Base-by-base conservation (phyloP, 768 basidiomycete genomes). In the Termitomyces sp. region DNA sequence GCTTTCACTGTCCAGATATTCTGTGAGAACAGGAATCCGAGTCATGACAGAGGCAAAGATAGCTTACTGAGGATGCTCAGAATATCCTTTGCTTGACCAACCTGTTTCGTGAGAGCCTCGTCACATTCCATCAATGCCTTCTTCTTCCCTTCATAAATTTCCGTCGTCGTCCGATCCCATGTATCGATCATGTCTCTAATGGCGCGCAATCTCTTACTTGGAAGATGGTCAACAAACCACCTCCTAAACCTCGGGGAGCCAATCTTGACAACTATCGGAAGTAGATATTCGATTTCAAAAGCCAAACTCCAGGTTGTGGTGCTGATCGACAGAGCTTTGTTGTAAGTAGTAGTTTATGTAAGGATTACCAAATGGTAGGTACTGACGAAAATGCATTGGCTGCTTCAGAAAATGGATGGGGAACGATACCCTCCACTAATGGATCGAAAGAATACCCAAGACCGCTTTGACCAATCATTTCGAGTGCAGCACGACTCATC, bases 1-100 rank as follows among this genome's bases (percentile, higher is more conserved):
- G 66, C 68, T 45, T 62, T 67, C 56, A 71, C 70, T 73, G 52
- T 29, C 3, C 9, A 11, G 12, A 29, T 40, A 39, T 32, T 2
- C 54, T 29, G 5, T 42, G 13, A 35, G 16, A n/a, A n/a, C n/a
- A n/a, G n/a, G n/a, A n/a, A 18, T 15, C 3, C 10, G 3, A n/a
- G 15, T 25, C 20, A 7, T 16, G 15, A 48, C 23, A 16, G 27
- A 27, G 20, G 5, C 2, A 48, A n/a, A 3, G n/a, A 15, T 9
- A 10, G 38, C 44, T 25, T 18, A 58, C 57, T 58, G 12, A 58
- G 53, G 20, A 55, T 54, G 33, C 58, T 59, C 18, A 59, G 47
- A 11, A 59, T 39, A 33, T 56, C 58, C 36, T 53, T 53, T 13
- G 50, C 58, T 41, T 43, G 36, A 0, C 54, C 54, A 25, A 56